Evolutionary conservation across 768 basidiomycete genomes (phyloP), one percentile per base, ranked within the genome.

Genomic region (Leccinum broughii): DNA sequence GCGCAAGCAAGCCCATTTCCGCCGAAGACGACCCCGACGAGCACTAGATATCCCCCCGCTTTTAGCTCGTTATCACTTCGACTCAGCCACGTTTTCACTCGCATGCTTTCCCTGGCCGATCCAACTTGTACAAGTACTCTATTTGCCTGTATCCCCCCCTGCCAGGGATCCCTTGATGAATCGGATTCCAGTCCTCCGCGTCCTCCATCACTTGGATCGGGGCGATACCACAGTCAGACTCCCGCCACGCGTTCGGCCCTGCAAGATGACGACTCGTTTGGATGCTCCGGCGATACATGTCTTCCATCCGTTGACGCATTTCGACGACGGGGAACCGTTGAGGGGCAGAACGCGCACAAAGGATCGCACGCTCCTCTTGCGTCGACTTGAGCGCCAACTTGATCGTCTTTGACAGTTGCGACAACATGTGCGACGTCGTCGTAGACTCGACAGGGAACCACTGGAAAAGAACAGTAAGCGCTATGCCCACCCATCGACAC

Each of bases 311-410:
- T 72, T 96, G 94, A 69, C 95, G 90, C 95, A 94, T 96, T 77
- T 97, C 94, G 28, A 97, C 91, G 58, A 97, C 95, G 5, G 95
- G 95, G 90, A 97, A 97, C 68, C 95, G 92, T 70, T 96, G 95
- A 3, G 96, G 83, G 17, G 94, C 95, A 15, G 94, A 96, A 48
- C 95, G 86, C 48, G 95, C 95, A 70, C 94, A 92, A 26, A 97
- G 83, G 67, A 96, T 87, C 10, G 94, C 93, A 57, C 95, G 89
- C 67, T 96, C 95, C 73, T 95, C 89, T 67, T 92, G 85, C 0
- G 88, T 86, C 10, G 95, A 95, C 75, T 90, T 95, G 63, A 97
- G 77, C 6, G 95, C 95, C 78, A 95, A 81, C 73, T 96, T 96
- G 79, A 97, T 89, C 9, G 94, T 96, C 77, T 96, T 96, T 8